Base-by-base conservation (phyloP, 2,329 filamentous ascomycete genomes). In the Mycosphaerelloides madeirae region DNA sequence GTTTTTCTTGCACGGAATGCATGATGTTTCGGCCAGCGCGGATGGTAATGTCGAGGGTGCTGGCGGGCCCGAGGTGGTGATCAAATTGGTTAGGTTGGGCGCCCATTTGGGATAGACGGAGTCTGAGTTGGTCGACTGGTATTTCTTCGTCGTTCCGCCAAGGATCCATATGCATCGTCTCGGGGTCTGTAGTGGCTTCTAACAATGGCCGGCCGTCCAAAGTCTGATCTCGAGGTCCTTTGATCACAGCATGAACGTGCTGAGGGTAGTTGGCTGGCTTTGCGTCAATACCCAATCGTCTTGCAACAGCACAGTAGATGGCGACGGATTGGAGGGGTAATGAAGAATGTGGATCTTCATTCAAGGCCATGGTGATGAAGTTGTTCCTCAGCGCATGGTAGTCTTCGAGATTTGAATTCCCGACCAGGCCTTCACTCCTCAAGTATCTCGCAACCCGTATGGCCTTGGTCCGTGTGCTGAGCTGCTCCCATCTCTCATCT, bases 361-460 rank as follows among this genome's bases (percentile, higher is more conserved):
- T 81, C 33, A 97, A 72, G 3, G 86, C 87, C 49, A 94, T 75
- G 8, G 88, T 88, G 44, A 98, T 81, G 56, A 95, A 86, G 57
- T 87, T 94, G 65, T 97, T 95, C 50, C 86, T 80, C 46, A 97
- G 68, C 46, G 84, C 83, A 55, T 87, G 81, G 62, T 93, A 96
- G 43, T 84, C 79, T 6, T 80, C 78, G n/a, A 80, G 69, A n/a
- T 75, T 73, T 8, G 54, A 48, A 33, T 60, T 62, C 34, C 89
- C 89, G 1, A 79, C 80, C 53, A 95, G 76, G 43, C 85, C 80
- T 29, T 81, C 76, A 2, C 67, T 63, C 43, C 82, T 79, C 34
- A 97, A 69, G 73, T 85, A 95, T 7, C 69, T 70, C 14, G 84
- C 82, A 29, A 95, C 69, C 1, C 72, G 68, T 31, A 84, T 64